Percentiles rank a stretch among this genome's conserved stretches.
These are phyloP conservation scores for Kockiozyma suomiensis DNA, from an alignment of 805 yeast genomes.

Conservation along the genomic window DNA sequence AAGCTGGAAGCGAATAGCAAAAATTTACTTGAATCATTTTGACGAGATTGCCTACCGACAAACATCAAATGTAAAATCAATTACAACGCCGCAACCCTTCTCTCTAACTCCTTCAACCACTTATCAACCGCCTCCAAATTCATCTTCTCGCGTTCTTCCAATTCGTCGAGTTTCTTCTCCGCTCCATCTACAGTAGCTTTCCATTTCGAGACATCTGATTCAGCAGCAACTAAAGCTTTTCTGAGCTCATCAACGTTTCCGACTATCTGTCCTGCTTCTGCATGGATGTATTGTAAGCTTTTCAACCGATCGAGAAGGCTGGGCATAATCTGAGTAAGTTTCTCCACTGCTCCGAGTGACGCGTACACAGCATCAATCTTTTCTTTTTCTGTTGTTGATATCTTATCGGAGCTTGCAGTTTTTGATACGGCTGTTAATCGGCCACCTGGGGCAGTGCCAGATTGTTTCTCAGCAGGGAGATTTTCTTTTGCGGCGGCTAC, in stretches of 20 bases:
- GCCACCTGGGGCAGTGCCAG: background rate
- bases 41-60: no score
- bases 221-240: background rate
- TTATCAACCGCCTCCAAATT: conserved; percentile 18
- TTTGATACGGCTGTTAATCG: background rate
- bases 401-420: background rate
- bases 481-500: background rate
- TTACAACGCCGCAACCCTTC: background rate
- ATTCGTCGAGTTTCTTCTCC: conserved; percentile 15
- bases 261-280: conserved; percentile 24
- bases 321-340: conserved; percentile 18
- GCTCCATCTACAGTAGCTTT: conserved; percentile 10
- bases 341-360: conserved; percentile 16
- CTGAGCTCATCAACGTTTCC: conserved; percentile 11
- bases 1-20: no score
- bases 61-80: background rate
- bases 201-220: conserved; percentile 18
- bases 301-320: conserved; percentile 20
- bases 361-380: conserved; percentile 10
- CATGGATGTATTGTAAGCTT: conserved; percentile 21
- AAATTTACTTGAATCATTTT: no score
- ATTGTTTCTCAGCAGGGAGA: background rate
- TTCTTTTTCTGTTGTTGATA: background rate
- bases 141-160: conserved; percentile 25
- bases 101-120: conserved; percentile 24